Evolutionary conservation across 2,329 filamentous ascomycete genomes (phyloP), one percentile per base, ranked within the genome.

Genomic region (Hortaea sp.): DNA sequence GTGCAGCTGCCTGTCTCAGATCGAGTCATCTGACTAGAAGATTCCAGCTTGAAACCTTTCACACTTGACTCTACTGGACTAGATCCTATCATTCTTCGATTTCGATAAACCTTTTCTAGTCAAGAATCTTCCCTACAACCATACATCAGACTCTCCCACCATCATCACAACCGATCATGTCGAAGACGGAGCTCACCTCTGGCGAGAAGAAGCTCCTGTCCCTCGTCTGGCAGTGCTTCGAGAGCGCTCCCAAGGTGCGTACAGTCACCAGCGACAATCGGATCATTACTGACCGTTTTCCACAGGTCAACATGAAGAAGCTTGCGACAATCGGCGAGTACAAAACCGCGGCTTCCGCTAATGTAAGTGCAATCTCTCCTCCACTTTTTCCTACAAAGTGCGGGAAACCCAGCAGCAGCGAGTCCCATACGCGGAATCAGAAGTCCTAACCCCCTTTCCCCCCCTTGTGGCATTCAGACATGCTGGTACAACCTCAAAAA

Each of bases 201-300:
- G 28, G 39, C 12, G 49, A 51, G 12, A 13, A 13, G 27, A 47
- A 48, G 28, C 32, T 53, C 47, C 56, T 64, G 31, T 55, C 55
- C 29, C 47, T 59, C 42, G 59, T 56, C 46, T 62, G 56, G 54
- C 54, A 62, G 38, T 63, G 62, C 51, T 60, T 63, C 52, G 58
- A 62, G 7, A 44, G 57, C 7, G 58, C 57, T 49, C 60, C 60
- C 47, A 37, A 41, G 44, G 44, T 46, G 42, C 6, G 20, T 9
- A 29, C 3, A 28, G 6, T 4, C 37, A 11, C 32, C 2, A 2
- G 11, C 5, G 3, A 10, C 4, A 20, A 10, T 37, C 28, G 1
- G 10, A 38, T 5, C n/a, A 5, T 10, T 40, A 20, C 7, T 40
- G 38, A 10, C 2, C 31, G 6, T 13, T 2, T 42, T 9, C 30